phyloP scores from a whole-genome alignment of 345 rosid species.

The Acer yangbiense region DNA sequence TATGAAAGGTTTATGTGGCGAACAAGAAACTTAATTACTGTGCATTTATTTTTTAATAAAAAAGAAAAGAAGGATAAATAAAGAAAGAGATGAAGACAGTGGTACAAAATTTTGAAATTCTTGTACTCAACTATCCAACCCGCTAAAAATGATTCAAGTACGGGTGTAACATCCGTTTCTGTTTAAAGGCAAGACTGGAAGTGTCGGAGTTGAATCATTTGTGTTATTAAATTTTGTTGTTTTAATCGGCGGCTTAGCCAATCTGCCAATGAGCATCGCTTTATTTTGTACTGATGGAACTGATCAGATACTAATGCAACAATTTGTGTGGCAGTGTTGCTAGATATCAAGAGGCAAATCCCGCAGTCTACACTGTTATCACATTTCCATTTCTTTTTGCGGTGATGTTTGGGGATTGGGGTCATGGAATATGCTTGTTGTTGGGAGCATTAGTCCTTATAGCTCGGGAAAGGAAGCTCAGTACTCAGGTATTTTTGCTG shows the following conservation, averaged over 20 bases:
- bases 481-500: slow-evolving; percentile 58
- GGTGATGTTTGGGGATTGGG: slow-evolving; percentile 99
- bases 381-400: slow-evolving; percentile 99
- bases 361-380: slow-evolving; percentile 81
- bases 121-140: neutral
- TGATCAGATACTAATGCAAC: slow-evolving; percentile 24
- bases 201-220: slow-evolving; percentile 1
- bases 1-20: slow-evolving; percentile 1
- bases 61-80: neutral
- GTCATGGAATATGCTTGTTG: slow-evolving; percentile 96
- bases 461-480: slow-evolving; percentile 77
- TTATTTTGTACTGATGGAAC: slow-evolving; percentile 13
- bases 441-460: slow-evolving; percentile 87
- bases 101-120: neutral
- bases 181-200: neutral
- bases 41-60: neutral
- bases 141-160: neutral
- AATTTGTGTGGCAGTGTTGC: slow-evolving; percentile 76
- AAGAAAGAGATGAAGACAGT: neutral
- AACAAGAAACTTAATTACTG: neutral
- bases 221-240: slow-evolving; percentile 8
- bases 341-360: slow-evolving; percentile 96
- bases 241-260: slow-evolving; percentile 13
- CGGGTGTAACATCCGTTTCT: neutral
- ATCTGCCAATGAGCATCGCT: slow-evolving; percentile 19